Base-by-base conservation (phyloP, 2,329 filamentous ascomycete genomes). In the Aureobasidium sp. region DNA sequence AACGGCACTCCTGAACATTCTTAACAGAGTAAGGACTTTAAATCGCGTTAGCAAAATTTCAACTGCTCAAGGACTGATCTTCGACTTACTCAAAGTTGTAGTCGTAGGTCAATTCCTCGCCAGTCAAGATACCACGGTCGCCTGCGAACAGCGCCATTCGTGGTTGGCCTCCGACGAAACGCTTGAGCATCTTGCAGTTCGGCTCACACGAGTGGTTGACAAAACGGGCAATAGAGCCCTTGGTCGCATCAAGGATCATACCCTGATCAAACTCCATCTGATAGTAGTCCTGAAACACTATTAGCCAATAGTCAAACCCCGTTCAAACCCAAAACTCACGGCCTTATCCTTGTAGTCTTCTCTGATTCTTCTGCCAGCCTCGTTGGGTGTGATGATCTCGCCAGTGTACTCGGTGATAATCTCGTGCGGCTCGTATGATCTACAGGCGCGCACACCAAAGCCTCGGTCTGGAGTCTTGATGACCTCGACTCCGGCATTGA, bases 331-430 rank as follows among this genome's bases (percentile, higher is more conserved):
- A 24, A 14, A 31, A 74, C 85, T 74, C 73, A 96, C 91, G 77
- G 94, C 88, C 69, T 96, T 96, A 72, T 96, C 84, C 74, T 94
- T 95, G 78, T 99, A 99, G 63, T 89, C 83, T 65, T 93, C 88
- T 63, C 89, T 91, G 92, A 97, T 97, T 61, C 94, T 87, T 50
- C 89, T 84, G 72, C 97, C 91, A 70, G 92, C 96, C 73, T 99
- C 94, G 33, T 87, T 86, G 71, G 96, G 91, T 0, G 91, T 97
- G 70, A 99, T 96, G 68, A 99, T 97, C 75, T 99, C 94, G 44
- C 94, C 94, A 0, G 92, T 93, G 71, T 99, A 99, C 71, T 99
- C 94, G 77, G 97, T 93, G 71, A 99, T 97, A 72, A 99, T 96
- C 76, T 97, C 91, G 69, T 93, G 86, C 1, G 92, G 85, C 62